Conservation (phyloP, 2,329 filamentous ascomycete genomes). For the Ambrosiella cleistominuta region DNA sequence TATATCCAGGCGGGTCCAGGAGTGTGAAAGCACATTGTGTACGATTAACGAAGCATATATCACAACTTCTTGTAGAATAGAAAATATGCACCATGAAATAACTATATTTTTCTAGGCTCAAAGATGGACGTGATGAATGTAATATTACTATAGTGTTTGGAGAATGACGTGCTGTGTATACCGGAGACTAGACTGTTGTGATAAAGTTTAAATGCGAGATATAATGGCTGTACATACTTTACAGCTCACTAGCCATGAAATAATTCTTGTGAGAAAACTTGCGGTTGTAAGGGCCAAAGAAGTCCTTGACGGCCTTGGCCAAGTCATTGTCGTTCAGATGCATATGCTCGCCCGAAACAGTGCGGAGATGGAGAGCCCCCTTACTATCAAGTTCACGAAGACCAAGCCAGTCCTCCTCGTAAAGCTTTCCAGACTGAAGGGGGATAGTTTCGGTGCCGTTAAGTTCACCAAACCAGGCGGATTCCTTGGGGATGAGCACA, state of each 20-base stretch:
- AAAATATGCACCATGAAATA: conserved; percentile 11
- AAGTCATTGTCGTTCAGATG: conserved; percentile 49
- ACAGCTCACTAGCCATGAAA: conserved; percentile 4
- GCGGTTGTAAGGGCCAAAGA: conserved; percentile 38
- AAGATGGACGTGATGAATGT: neutral
- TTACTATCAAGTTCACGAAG: conserved; percentile 61
- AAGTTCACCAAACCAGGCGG: conserved; percentile 77
- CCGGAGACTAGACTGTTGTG: neutral
- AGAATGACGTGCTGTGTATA: neutral
- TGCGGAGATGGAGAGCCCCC: conserved; percentile 60
- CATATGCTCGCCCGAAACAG: conserved; percentile 69
- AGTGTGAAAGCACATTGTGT: conserved; percentile 5
- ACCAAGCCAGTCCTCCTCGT: conserved; percentile 87
- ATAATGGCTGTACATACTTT: neutral
- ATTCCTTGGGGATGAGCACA: conserved; percentile 79
- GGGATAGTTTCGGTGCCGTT: conserved; percentile 51
- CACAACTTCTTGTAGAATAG: conserved; percentile 13
- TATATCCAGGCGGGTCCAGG: neutral
- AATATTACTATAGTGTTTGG: no score
- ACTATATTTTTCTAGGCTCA: neutral
- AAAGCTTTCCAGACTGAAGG: conserved; percentile 53
- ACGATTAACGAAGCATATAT: conserved; percentile 13
- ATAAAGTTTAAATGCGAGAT: no score
- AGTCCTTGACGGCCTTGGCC: conserved; percentile 45
- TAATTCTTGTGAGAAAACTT: conserved; percentile 17